A percentile compares a stretch with the other conserved stretches of the same genome.
phyloP scores from a whole-genome alignment of 139 green algal genomes.

The Asterochloris erici region DNA sequence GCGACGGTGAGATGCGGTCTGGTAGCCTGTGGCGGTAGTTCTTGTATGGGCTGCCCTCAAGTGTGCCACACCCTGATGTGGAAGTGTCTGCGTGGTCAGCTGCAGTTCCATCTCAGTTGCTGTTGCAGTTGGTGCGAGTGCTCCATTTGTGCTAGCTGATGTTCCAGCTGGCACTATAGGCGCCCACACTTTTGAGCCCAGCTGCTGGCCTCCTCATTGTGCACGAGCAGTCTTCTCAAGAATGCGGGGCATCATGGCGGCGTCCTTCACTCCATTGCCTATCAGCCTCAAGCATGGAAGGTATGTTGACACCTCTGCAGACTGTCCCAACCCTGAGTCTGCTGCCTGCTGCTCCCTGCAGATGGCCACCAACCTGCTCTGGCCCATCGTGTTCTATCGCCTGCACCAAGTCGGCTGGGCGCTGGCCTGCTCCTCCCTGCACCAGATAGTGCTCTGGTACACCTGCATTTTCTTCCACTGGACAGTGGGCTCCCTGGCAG shows the following conservation, averaged over 20 bases:
- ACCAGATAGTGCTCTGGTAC: not conserved
- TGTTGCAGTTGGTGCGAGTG: not conserved
- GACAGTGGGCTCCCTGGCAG: not conserved
- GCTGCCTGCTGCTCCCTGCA: not conserved
- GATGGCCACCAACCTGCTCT: not conserved
- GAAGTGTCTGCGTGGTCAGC: not conserved
- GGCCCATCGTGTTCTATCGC: not conserved
- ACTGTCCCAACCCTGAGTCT: not conserved
- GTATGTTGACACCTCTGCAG: too few species aligned
- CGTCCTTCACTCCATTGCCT: not conserved
- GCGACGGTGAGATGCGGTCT: not conserved
- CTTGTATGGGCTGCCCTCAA: not conserved
- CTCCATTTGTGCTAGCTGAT: not conserved
- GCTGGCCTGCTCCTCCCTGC: not conserved
- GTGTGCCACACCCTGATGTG: too few species aligned
- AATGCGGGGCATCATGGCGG: not conserved
- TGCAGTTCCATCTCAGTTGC: not conserved
- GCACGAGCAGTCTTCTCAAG: not conserved
- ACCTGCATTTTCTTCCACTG: slow-evolving; percentile 10
- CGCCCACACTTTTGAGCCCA: not conserved
- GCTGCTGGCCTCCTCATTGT: not conserved
- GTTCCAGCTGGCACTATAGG: not conserved
- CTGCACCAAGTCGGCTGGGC: not conserved
- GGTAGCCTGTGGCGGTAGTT: not conserved
- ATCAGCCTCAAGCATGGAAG: not conserved